Evolutionary conservation across 352 stramenopile genomes (phyloP).

Genomic region (Pythium phragmitis): DNA sequence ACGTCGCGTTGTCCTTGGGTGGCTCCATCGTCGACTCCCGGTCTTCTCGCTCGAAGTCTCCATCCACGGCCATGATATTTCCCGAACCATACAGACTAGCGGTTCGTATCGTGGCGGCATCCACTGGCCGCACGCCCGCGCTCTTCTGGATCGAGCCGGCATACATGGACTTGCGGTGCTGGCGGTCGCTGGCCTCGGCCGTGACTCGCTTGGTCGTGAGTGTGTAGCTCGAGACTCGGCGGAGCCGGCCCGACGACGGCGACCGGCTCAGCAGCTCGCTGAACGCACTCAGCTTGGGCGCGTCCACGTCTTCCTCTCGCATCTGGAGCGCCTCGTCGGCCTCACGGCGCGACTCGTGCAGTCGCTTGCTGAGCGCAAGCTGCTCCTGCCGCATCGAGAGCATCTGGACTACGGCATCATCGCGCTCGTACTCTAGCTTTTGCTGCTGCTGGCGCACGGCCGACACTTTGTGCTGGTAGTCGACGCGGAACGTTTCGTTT

Average conservation of each 20-base stretch:
- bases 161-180: slow-evolving; percentile 26
- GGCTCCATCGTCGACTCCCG: slow-evolving; percentile 25
- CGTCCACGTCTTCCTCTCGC: slow-evolving; percentile 71
- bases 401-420: slow-evolving; percentile 48
- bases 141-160: slow-evolving; percentile 12
- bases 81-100: slow-evolving; percentile 15
- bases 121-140: slow-evolving; percentile 11
- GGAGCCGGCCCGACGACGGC: slow-evolving; percentile 3
- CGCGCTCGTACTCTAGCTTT: slow-evolving; percentile 49
- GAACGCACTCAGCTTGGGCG: slow-evolving; percentile 47
- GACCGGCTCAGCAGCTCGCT: slow-evolving; percentile 31
- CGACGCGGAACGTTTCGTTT: slow-evolving; percentile 50
- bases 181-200: slow-evolving; percentile 5
- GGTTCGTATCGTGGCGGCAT: slow-evolving; percentile 19
- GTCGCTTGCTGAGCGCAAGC: slow-evolving; percentile 31
- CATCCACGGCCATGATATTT: slow-evolving; percentile 14
- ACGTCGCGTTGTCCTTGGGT: slow-evolving; percentile 13
- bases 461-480: slow-evolving; percentile 52
- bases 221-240: slow-evolving; percentile 24
- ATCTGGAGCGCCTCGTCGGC: slow-evolving; percentile 50
- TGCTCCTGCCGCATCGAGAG: slow-evolving; percentile 41
- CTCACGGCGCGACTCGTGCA: slow-evolving; percentile 46
- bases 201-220: slow-evolving; percentile 27
- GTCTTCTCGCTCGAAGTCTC: slow-evolving; percentile 6
- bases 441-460: slow-evolving; percentile 51